phyloP scores from a whole-genome alignment of 306 rosid species.

The Glycyrrhiza uralensis region DNA sequence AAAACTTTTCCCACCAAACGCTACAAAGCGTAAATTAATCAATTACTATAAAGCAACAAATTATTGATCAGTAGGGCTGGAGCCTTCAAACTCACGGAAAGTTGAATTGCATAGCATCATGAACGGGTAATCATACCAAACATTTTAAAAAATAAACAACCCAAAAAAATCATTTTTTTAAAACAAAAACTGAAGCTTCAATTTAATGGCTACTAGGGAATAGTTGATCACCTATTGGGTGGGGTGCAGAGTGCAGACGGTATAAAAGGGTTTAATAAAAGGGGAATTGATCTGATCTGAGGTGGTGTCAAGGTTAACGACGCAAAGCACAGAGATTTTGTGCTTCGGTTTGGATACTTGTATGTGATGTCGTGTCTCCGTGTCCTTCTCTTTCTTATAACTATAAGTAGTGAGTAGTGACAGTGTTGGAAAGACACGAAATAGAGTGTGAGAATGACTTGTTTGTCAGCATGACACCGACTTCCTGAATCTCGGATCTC shows the following conservation, averaged over 20 bases:
- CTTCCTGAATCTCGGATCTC: not conserved
- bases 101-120: slow-evolving; percentile 25
- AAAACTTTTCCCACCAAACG: slow-evolving; percentile 38
- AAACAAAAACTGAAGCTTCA: not conserved
- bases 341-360: not conserved
- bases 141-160: not conserved
- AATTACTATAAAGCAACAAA: not conserved
- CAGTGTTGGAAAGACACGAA: not conserved
- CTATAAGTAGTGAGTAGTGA: too few species aligned
- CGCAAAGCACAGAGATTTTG: not conserved
- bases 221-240: not conserved
- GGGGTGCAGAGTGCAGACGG: not conserved
- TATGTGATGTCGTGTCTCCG: not conserved
- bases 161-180: too few species aligned
- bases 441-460: not conserved
- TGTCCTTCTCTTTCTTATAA: not conserved
- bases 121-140: slow-evolving; percentile 40
- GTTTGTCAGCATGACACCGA: not conserved
- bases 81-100: slow-evolving; percentile 53
- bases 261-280: not conserved
- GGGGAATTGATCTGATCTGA: slow-evolving; percentile 12
- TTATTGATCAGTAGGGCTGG: not conserved
- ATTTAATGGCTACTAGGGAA: not conserved
- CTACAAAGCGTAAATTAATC: not conserved
- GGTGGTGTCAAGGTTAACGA: not conserved